Conservation (phyloP, 148 eudicot genomes). For the Chenopodium album region DNA sequence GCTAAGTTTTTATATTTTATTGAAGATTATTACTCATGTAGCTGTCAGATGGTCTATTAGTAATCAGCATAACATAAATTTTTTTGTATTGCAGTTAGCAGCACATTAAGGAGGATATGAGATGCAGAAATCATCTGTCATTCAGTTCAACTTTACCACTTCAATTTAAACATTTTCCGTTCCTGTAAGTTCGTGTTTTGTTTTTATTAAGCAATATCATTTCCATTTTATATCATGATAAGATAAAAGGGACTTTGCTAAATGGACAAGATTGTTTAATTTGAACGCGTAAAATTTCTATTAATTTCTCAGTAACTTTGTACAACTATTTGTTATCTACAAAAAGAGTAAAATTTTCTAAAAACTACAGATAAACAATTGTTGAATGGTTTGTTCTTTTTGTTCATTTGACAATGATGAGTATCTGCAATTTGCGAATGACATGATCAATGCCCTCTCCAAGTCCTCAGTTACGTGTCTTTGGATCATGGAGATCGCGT, state of each 20-base stretch:
- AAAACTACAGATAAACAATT: background rate
- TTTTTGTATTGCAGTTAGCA: background rate
- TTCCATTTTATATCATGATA: background rate
- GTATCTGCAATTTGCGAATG: background rate
- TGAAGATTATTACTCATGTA: no score
- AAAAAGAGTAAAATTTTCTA: background rate
- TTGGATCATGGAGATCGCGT: slow-evolving; percentile 31
- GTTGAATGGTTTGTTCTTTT: background rate
- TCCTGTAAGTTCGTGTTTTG: background rate
- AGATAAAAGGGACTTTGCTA: no score
- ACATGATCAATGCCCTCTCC: slow-evolving; percentile 29
- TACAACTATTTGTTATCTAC: background rate
- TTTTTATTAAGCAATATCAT: background rate
- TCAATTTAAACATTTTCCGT: background rate
- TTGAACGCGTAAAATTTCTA: background rate
- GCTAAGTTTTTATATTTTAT: background rate
- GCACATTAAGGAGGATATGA: background rate
- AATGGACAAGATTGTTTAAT: background rate
- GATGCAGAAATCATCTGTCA: background rate
- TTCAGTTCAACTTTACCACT: background rate
- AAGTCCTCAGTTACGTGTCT: slow-evolving; percentile 24
- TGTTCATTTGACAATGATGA: background rate
- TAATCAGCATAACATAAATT: no score
- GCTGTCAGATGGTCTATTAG: no score
- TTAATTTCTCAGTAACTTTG: no score